Base-by-base conservation (phyloP, 768 basidiomycete species). In the Auricularia sp. region DNA sequence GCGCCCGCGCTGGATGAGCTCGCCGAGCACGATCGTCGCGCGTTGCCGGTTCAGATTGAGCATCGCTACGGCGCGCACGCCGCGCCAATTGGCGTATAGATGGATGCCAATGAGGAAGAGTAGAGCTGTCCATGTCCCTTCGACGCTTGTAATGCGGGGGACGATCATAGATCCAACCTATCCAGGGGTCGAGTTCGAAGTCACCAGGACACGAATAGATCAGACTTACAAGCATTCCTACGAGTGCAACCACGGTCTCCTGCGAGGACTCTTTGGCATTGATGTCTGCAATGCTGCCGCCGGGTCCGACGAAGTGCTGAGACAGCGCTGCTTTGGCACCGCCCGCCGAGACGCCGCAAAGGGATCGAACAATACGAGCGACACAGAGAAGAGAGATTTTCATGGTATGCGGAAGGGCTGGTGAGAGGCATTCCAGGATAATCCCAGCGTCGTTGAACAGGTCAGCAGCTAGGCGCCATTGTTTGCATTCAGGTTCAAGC, bases 251-350 rank as follows among this genome's bases (percentile, higher is more conserved):
- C 0, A 88, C 83, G 0, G 87, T 89, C 72, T 88, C 87, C 66
- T 86, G 85, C 71, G 87, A 88, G 0, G 84, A 79, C 65, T 87
- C 87, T 70, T 90, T 90, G 1, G 87, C 87, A 64, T 84, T 87
- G 51, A 88, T 74, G 67, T 89, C 87, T 1, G 87, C 87, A 12
- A 88, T 76, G 67, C 89, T 87, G 3, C 86, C 86, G 6, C 47
- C 51, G 77, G 77, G 61, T 10, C 79, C 81, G 0, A 86, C 82
- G 67, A 88, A 87, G 69, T 88, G 87, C 62, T 86, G 73, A 0
- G 85, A 82, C 18, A 90, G 79, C 2, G 87, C 85, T 1, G 87
- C 82, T 71, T 87, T 88, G 3, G 87, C 87, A 1, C 87, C 87
- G 14, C 83, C 84, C 6, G 85, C 87, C 8, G 80, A 81, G n/a